Percentiles rank a stretch among this genome's conserved stretches.
Conservation (phyloP, 345 rosid species). For the Gynandropsis gynandra region DNA sequence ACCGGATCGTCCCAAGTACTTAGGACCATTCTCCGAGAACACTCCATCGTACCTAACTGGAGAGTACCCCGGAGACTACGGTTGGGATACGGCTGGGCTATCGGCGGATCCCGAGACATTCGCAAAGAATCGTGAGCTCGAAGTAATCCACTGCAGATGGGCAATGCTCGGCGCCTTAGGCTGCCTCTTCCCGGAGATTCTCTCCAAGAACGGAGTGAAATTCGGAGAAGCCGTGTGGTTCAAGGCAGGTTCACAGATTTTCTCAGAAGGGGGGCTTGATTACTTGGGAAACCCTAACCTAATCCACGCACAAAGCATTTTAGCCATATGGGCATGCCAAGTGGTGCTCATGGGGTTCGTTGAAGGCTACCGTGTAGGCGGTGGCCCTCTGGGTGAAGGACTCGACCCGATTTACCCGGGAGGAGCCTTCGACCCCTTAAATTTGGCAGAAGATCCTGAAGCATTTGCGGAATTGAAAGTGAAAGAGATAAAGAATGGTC, state of each 20-base stretch:
- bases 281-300: constrained; percentile 96
- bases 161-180: constrained; percentile 96
- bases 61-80: constrained; percentile 92
- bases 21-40: constrained; percentile 97
- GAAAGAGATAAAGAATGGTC: constrained; percentile 90
- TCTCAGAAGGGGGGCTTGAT: constrained; percentile 93
- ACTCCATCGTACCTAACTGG: constrained; percentile 88
- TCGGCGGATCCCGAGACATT: constrained; percentile 97
- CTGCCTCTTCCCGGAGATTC: constrained; percentile 86
- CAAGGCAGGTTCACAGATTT: constrained; percentile 91
- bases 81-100: constrained; percentile 98
- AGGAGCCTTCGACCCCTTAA: constrained; percentile 91
- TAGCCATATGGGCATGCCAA: constrained; percentile 89
- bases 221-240: constrained; percentile 97
- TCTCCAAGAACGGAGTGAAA: constrained; percentile 71
- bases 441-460: constrained; percentile 89
- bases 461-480: constrained; percentile 94
- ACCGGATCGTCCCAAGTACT: constrained; percentile 91
- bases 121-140: constrained; percentile 95
- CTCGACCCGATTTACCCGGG: constrained; percentile 95
- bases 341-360: constrained; percentile 94
- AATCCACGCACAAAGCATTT: constrained; percentile 91
- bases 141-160: constrained; percentile 95
- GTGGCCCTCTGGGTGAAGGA: constrained; percentile 95
- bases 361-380: constrained; percentile 93